phyloP scores from a whole-genome alignment of 768 basidiomycete genomes.

The Gloeophyllum trabeum region DNA sequence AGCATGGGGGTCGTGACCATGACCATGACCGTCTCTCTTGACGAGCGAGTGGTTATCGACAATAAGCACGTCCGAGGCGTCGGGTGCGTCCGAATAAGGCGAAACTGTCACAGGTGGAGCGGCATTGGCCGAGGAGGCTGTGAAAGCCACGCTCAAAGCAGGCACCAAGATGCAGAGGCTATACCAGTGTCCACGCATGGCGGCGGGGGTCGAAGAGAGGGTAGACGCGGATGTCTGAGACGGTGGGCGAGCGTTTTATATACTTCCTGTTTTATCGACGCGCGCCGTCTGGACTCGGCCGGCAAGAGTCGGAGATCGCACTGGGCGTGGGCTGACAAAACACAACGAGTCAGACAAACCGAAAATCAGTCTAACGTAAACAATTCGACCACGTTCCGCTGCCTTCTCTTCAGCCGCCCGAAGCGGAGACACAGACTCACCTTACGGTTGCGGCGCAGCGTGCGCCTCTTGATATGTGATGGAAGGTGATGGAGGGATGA shows the following conservation, averaged over 20 bases:
- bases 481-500: too few relatives aligned
- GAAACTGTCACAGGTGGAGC: conserved; percentile 13
- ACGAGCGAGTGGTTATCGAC: conserved; percentile 7
- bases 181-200: conserved; percentile 16
- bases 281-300: not conserved
- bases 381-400: too few relatives aligned
- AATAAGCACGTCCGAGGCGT: conserved; percentile 3
- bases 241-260: not conserved
- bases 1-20: conserved; percentile 30
- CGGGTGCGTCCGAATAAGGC: too few relatives aligned
- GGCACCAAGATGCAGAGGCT: conserved; percentile 16
- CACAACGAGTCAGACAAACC: not conserved
- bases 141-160: conserved; percentile 5
- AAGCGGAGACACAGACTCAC: too few relatives aligned
- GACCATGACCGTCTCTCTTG: conserved; percentile 25
- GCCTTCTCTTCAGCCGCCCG: too few relatives aligned
- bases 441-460: too few relatives aligned
- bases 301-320: not conserved
- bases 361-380: too few relatives aligned
- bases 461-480: too few relatives aligned
- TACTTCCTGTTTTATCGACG: not conserved
- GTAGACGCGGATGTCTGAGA: too few relatives aligned
- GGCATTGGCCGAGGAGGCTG: conserved; percentile 7
- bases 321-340: not conserved
- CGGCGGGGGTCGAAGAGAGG: not conserved